These are phyloP conservation scores for Hyaloscypha hepaticicola DNA, from an alignment of 495 filamentous ascomycete genomes.

Conservation along the genomic window DNA sequence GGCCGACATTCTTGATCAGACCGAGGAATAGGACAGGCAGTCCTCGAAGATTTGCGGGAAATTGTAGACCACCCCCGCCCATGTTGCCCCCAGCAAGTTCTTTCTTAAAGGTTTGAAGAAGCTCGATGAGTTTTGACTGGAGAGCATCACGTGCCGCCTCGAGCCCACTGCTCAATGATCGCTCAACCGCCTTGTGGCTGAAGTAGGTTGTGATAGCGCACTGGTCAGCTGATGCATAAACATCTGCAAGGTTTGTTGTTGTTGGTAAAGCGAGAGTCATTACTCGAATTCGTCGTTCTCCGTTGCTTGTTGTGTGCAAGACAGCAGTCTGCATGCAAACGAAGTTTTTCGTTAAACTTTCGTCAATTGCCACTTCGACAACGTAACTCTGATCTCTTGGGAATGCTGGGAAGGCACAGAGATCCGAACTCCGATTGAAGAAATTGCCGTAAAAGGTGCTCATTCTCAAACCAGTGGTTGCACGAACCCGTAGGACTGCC, in stretches of 20 bases:
- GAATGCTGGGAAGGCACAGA: constrained; percentile 97
- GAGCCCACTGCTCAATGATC: constrained; percentile 77
- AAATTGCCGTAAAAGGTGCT: constrained; percentile 99
- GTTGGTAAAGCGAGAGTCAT: constrained; percentile 92
- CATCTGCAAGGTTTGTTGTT: constrained; percentile 81
- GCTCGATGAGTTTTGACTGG: constrained; percentile 87
- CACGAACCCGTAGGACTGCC: constrained; percentile 91
- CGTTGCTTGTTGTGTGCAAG: constrained; percentile 96
- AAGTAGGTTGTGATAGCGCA: constrained; percentile 90
- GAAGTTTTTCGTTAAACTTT: constrained; percentile 87
- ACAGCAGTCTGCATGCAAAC: constrained; percentile 97
- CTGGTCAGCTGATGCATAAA: constrained; percentile 95
- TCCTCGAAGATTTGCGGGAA: constrained; percentile 86
- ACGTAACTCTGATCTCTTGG: constrained; percentile 96
- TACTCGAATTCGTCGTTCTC: constrained; percentile 90
- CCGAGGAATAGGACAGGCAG: constrained; percentile 89
- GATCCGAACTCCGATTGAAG: constrained; percentile 95
- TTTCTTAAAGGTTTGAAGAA: constrained; percentile 93
- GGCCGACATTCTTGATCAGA: constrained; percentile 92
- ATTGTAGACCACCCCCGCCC: constrained; percentile 87
- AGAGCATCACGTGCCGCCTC: constrained; percentile 89
- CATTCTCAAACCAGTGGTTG: constrained; percentile 94
- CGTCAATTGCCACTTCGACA: constrained; percentile 98
- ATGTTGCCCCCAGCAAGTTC: constrained; percentile 95
- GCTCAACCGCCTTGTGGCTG: constrained; percentile 96